Conservation (phyloP, 306 rosid genomes). For the Ormosia emarginata region DNA sequence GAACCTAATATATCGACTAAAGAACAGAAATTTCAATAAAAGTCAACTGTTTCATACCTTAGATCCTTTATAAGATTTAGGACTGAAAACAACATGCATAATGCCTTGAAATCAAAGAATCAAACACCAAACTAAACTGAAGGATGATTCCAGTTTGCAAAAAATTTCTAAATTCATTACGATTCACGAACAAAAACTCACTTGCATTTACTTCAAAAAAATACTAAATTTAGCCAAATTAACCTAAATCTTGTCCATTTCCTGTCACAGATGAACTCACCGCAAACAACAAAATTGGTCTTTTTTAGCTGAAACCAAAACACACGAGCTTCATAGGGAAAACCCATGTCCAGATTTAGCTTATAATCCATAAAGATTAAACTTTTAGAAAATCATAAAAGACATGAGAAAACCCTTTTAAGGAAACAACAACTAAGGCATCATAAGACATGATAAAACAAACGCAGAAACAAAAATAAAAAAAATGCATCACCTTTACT, state of each 20-base stretch:
- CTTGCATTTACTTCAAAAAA: not conserved
- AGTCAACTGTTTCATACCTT: conserved; percentile 20
- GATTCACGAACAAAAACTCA: not conserved
- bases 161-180: not conserved
- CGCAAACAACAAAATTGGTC: not conserved
- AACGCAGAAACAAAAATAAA: not conserved
- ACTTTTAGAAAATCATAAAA: not conserved
- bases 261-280: not conserved
- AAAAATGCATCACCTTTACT: not conserved
- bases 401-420: not conserved
- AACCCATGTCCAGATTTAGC: conserved; percentile 11
- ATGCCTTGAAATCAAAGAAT: not conserved
- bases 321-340: not conserved
- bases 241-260: not conserved
- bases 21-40: conserved; percentile 20
- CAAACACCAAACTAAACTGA: not conserved
- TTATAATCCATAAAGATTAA: not conserved
- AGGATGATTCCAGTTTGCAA: not conserved
- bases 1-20: not conserved
- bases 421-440: not conserved
- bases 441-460: not conserved
- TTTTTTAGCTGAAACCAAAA: not conserved
- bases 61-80: not conserved
- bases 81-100: not conserved
- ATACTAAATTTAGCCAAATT: not conserved